These are phyloP conservation scores for Verticillium dahliae DNA, from an alignment of 2,329 filamentous ascomycete species.

Conservation along the genomic window DNA sequence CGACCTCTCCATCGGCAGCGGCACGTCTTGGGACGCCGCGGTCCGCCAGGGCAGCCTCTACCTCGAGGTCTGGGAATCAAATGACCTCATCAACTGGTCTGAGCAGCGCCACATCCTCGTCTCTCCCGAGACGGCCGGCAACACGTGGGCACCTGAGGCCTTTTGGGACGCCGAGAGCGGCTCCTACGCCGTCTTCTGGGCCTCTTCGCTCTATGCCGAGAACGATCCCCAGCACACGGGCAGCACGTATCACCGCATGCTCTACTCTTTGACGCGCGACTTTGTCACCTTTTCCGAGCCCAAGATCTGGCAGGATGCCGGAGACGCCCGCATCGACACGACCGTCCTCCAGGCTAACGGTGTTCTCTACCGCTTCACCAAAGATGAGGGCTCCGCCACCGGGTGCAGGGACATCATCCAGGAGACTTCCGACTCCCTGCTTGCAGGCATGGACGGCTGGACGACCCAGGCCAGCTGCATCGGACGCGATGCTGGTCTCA, in stretches of 20 bases:
- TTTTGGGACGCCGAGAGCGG: slow-evolving; percentile 37
- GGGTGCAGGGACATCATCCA: slow-evolving; percentile 50
- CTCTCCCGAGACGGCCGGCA: slow-evolving; percentile 41
- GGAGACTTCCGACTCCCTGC: slow-evolving; percentile 36
- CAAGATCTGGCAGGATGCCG: slow-evolving; percentile 43
- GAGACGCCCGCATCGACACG: slow-evolving; percentile 44
- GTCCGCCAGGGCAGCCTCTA: slow-evolving; percentile 41
- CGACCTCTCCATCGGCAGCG: slow-evolving; percentile 46
- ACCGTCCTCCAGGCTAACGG: slow-evolving; percentile 37
- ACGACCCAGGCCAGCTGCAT: slow-evolving; percentile 39
- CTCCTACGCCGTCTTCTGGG: slow-evolving; percentile 40
- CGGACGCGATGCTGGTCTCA: slow-evolving; percentile 39
- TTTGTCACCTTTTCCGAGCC: slow-evolving; percentile 42
- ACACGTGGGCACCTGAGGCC: slow-evolving; percentile 48
- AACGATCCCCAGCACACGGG: slow-evolving; percentile 32
- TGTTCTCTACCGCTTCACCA: slow-evolving; percentile 46
- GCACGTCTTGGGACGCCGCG: slow-evolving; percentile 43
- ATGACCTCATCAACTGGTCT: slow-evolving; percentile 43
- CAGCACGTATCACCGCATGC: slow-evolving; percentile 43
- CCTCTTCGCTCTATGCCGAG: slow-evolving; percentile 31
- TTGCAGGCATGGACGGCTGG: slow-evolving; percentile 34
- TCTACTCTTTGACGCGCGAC: slow-evolving; percentile 43
- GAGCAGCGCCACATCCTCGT: slow-evolving; percentile 41
- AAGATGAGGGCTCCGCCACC: slow-evolving; percentile 44
- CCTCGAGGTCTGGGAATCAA: slow-evolving; percentile 46